Base-by-base conservation (phyloP, 2,329 filamentous ascomycete genomes). In the Penicillium janthinellum region DNA sequence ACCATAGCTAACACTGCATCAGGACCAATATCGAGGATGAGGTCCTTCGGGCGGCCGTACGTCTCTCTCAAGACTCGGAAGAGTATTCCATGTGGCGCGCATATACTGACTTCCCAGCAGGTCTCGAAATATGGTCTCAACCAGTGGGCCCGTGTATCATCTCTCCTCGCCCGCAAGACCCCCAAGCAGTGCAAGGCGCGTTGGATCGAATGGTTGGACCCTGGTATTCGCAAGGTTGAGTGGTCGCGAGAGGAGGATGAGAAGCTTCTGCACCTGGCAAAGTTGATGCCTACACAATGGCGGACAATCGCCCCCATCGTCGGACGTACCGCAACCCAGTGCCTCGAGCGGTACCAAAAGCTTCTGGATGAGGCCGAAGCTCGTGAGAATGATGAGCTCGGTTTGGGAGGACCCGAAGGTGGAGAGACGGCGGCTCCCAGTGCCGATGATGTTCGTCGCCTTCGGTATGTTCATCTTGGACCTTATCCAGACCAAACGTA, bases 221-320 rank as follows among this genome's bases (percentile, higher is more conserved):
- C 95, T 20, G 91, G 91, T 74, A 98, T 99, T 81, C 91, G 94
- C 73, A 99, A 99, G 83, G 95, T 96, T 69, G 95, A 99, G 81
- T 99, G 95, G 94, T 96, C 92, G 75, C 91, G 95, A 73, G 95
- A 99, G 78, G 95, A 99, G 77, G 95, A 99, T 76, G 95, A 99
- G 82, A 97, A 96, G 81, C 84, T 99, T 61, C 80, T 99, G 70
- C 95, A 98, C 73, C 84, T 99, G 72, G 95, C 95, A 63, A 99
- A 98, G 84, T 84, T 99, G 79, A 96, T 99, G 89, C 95, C 95
- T 58, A 98, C 94, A 31, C 95, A 99, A 85, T 99, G 95, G 95
- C 90, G 95, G 72, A 98, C 95, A 50, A 98, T 99, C 73, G 94
- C 95, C 59, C 93, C 95, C 57, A 94, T 98, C 68, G 93, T 99